phyloP scores from a whole-genome alignment of 2,329 filamentous ascomycete species.

The Exophiala bonariae region DNA sequence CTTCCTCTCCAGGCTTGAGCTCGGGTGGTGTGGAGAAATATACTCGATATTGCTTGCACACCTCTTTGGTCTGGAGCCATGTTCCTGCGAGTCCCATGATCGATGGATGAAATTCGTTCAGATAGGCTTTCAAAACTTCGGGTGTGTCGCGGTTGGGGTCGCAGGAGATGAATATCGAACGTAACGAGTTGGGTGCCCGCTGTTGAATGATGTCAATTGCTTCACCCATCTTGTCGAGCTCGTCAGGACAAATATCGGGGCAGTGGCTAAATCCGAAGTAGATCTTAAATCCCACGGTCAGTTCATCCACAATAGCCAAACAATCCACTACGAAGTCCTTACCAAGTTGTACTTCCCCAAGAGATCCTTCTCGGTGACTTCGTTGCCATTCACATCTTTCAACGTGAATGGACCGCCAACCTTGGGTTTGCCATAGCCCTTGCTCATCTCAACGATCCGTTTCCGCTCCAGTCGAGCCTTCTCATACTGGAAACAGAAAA shows the following conservation, averaged over 20 bases:
- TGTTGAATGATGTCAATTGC: conserved; percentile 73
- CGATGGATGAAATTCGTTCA: conserved; percentile 83
- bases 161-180: conserved; percentile 91
- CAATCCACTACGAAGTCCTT: no score
- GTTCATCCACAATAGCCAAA: neutral
- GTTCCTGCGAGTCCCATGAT: conserved; percentile 89
- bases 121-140: conserved; percentile 77
- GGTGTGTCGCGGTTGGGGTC: conserved; percentile 91
- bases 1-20: conserved; percentile 80
- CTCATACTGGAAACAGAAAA: conserved; percentile 90
- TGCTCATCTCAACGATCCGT: conserved; percentile 84
- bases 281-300: conserved; percentile 55
- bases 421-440: conserved; percentile 89
- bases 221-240: conserved; percentile 98
- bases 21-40: conserved; percentile 93
- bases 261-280: conserved; percentile 99
- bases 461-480: conserved; percentile 89
- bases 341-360: conserved; percentile 73
- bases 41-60: conserved; percentile 94
- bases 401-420: conserved; percentile 86
- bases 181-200: conserved; percentile 50
- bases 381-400: conserved; percentile 75
- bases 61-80: conserved; percentile 88
- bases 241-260: conserved; percentile 97
- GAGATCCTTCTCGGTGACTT: conserved; percentile 76